phyloP scores from a whole-genome alignment of 139 green algal genomes.

The Zygnema circumcarinatum region DNA sequence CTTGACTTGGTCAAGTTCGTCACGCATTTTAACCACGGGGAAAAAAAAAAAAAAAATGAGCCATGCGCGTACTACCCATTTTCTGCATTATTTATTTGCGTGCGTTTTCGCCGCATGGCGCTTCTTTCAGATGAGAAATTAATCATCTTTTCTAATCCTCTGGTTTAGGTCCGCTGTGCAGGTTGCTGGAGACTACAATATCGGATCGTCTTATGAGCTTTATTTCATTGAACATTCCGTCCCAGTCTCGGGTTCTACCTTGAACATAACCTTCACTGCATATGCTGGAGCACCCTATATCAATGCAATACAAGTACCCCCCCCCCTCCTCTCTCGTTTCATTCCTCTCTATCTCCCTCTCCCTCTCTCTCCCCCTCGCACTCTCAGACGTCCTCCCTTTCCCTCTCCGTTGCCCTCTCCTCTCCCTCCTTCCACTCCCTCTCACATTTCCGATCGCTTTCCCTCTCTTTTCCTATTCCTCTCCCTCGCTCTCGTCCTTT shows the following conservation, averaged over 20 bases:
- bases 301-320: neutral
- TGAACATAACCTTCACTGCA: neutral
- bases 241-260: neutral
- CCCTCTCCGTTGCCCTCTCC: too few relatives aligned
- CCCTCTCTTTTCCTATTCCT: neutral
- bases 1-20: neutral
- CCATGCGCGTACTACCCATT: neutral
- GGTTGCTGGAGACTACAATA: neutral
- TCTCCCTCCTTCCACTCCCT: too few relatives aligned
- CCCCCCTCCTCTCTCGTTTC: too few relatives aligned
- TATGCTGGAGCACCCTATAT: neutral
- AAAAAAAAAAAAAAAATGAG: neutral
- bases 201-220: neutral
- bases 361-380: too few relatives aligned
- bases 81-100: neutral
- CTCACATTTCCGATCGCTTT: neutral
- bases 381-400: too few relatives aligned
- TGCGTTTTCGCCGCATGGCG: neutral
- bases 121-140: too few relatives aligned
- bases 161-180: too few relatives aligned
- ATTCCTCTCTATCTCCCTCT: too few relatives aligned
- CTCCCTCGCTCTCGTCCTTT: neutral
- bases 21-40: too few relatives aligned
- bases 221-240: neutral
- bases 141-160: too few relatives aligned